Base-by-base conservation (phyloP, 352 stramenopile genomes). In the Globisporangium nodosum region DNA sequence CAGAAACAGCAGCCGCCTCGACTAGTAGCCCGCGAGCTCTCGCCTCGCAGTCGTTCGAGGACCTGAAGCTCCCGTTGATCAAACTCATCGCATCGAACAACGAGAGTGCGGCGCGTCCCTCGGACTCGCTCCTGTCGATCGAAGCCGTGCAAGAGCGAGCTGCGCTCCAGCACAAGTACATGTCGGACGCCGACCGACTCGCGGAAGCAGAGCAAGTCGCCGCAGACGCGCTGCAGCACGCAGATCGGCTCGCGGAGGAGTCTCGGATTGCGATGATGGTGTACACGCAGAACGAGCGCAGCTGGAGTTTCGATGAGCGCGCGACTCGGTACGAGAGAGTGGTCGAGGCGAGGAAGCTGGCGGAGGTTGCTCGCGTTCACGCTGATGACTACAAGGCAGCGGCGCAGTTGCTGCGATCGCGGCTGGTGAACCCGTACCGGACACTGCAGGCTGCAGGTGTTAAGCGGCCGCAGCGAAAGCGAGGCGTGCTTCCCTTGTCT, bases 281-380 rank as follows among this genome's bases (percentile, higher is more conserved):
- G 0, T 88, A 85, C 51, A 51, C 73, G 1, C 73, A 89, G 46
- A 76, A 83, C 42, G 81, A 88, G 52, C 66, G 63, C 33, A 73
- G 59, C 7, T 89, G 81, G 78, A 65, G 50, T 50, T 91, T 88
- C 58, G 81, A 88, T 37, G 78, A 88, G 52, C 75, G 78, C 1
- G 63, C 81, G 2, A 62, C 42, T 3, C 71, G 77, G 12, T 87
- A 85, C 49, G 65, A 82, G 47, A 60, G 78, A 24, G 66, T 87
- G 24, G 70, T 86, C 60, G 72, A 84, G 20, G 56, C 72, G 21
- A 87, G 84, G 42, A 73, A 71, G 52, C 58, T 73, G 27, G 81
- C 78, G 0, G 81, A 87, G 3, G 61, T 63, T 5, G 61, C 74
- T 2, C 65, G 78, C 8, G 56, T 69, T 18, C 45, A 76, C 37